Conservation (phyloP, 306 rosid species). For the Inga oerstediana region DNA sequence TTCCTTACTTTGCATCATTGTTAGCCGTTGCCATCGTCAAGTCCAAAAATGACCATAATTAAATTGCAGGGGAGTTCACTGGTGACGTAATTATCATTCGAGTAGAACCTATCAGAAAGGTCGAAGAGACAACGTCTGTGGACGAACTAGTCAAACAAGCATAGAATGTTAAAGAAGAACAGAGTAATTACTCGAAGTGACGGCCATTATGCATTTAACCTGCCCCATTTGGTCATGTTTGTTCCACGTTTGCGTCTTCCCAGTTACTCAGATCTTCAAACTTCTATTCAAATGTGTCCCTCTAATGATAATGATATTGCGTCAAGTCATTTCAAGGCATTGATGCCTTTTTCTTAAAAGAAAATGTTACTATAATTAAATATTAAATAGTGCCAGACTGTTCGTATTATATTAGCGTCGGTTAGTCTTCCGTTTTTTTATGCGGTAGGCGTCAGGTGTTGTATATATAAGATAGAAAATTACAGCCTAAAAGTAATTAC, state of each 20-base stretch:
- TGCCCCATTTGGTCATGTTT: slow-evolving; percentile 1
- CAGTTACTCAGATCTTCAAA: slow-evolving; percentile 22
- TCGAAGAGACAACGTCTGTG: neutral
- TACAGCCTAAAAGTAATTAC: neutral
- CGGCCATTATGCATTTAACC: neutral
- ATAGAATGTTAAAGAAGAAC: neutral
- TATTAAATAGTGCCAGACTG: neutral
- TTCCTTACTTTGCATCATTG: slow-evolving; percentile 23
- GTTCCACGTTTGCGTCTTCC: slow-evolving; percentile 23
- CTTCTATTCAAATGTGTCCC: slow-evolving; percentile 24
- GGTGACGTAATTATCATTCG: slow-evolving; percentile 14
- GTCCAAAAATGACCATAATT: slow-evolving; percentile 28
- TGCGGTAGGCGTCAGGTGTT: neutral
- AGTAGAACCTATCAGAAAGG: slow-evolving; percentile 16
- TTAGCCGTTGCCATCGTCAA: slow-evolving; percentile 11
- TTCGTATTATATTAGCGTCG: neutral
- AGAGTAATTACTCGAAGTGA: slow-evolving; percentile 1
- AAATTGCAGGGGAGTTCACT: neutral
- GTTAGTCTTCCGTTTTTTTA: neutral
- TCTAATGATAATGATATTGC: slow-evolving; percentile 41
- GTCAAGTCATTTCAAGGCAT: slow-evolving; percentile 22
- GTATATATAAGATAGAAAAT: neutral
- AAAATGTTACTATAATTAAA: neutral
- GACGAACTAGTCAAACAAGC: neutral
- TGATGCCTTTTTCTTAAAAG: neutral